Base-by-base conservation (phyloP, 2,329 filamentous ascomycete species). In the Chaetothyriales sp. region DNA sequence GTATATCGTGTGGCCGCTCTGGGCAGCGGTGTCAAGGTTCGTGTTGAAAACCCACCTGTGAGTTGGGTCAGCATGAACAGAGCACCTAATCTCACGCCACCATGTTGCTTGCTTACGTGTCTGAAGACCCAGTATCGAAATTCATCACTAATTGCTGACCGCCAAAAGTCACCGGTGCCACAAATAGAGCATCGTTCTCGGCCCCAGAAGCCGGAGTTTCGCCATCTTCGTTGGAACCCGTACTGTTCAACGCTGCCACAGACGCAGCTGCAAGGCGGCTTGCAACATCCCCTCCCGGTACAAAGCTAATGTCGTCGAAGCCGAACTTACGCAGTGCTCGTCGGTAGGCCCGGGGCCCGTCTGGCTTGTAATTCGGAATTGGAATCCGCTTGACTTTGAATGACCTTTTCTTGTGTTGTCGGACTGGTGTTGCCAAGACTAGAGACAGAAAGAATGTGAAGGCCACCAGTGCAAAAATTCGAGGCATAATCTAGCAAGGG, bases 61-160 rank as follows among this genome's bases (percentile, higher is more conserved):
- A 18, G 18, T 13, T 37, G 47, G 19, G 44, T 52, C 20, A 55
- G 52, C 51, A 43, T 15, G 40, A 40, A 46, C 29, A 49, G 44
- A 33, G 43, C 28, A 10, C 48, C 18, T 5, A 18, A 22, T 46
- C 5, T 43, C 48, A 49, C 48, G 44, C 13, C 37, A 49, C 13
- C 37, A 49, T 13, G 0, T 25, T 47, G 46, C 9, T 19, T 43
- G 51, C 76, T 63, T 73, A 80, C 70, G 86, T 73, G 66, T 87
- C 84, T 10, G 83, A 77, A 1, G 83, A 86, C 52, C 84, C 84
- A n/a, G 82, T 83, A 66, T 88, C 84, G 63, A 88, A 85, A 64
- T 86, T 79, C 64, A 88, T 69, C 62, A 81, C 78, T 52, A 88
- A 61, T 4, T 73, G 76, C 67, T 87, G 83, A 4, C 80, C 81